Evolutionary conservation across 805 yeast species (phyloP).

Genomic region (Kodamaea restingae): DNA sequence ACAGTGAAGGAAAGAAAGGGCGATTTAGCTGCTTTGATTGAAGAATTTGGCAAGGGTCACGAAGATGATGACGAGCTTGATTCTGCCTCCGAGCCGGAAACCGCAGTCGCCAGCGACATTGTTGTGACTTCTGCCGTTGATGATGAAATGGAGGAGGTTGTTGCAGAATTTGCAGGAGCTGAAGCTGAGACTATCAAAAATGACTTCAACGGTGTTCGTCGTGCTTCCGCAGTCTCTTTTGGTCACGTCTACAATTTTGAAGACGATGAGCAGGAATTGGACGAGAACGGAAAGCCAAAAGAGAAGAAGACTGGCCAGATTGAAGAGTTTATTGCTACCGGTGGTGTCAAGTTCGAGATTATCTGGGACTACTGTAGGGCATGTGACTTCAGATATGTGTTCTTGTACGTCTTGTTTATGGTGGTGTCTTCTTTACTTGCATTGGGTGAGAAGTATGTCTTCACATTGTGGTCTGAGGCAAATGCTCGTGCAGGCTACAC

Average conservation of each 20-base stretch:
- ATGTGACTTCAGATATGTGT: conserved; percentile 29
- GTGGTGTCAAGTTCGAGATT: conserved; percentile 53
- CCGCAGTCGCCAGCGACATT: background rate
- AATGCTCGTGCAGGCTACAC: conserved; percentile 42
- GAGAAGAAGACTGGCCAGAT: conserved; percentile 13
- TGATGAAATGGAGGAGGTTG: conserved; percentile 5
- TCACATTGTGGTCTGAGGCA: conserved; percentile 65
- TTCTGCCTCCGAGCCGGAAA: conserved; percentile 1
- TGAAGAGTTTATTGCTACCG: conserved; percentile 46
- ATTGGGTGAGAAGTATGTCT: conserved; percentile 54
- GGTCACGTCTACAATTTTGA: conserved; percentile 22
- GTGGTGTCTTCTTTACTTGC: conserved; percentile 32
- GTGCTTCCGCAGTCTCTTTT: conserved; percentile 22
- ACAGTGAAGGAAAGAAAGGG: conserved; percentile 18
- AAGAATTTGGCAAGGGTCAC: conserved; percentile 18
- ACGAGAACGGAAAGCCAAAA: conserved; percentile 11
- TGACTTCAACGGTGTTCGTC: conserved; percentile 12
- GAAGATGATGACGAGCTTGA: conserved; percentile 9
- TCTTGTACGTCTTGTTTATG: conserved; percentile 38
- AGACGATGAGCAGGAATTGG: conserved; percentile 10
- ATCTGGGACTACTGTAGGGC: conserved; percentile 56
- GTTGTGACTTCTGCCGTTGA: too few species aligned
- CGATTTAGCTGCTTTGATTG: conserved; percentile 19
- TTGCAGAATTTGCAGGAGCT: conserved; percentile 7
- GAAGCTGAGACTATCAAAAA: conserved; percentile 6